A percentile compares a stretch with the other conserved stretches of the same genome.
Conservation (phyloP, 75 land plant species). For the Ceratopteris richardii region DNA sequence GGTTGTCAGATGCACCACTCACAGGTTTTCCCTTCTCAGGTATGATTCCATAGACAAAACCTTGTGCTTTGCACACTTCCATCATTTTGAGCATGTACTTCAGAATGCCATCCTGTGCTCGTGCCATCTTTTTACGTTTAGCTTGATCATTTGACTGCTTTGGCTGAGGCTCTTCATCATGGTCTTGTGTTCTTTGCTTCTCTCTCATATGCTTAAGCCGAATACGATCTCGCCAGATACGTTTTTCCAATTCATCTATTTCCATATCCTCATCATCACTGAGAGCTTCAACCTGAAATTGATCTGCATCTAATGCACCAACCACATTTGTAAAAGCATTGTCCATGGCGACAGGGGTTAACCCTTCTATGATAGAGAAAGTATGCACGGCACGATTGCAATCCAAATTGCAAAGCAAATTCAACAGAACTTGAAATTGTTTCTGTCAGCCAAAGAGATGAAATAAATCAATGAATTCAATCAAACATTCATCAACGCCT, state of each 20-base stretch:
- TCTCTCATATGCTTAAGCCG: constrained; percentile 32
- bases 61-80: constrained; percentile 89
- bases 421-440: too few species aligned
- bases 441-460: too few species aligned
- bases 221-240: constrained; percentile 36
- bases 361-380: too few species aligned
- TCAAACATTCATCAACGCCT: too few species aligned
- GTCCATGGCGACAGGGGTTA: too few species aligned
- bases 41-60: constrained; percentile 85
- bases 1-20: constrained; percentile 80
- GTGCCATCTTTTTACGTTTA: constrained; percentile 59
- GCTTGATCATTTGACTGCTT: constrained; percentile 50
- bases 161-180: constrained; percentile 10
- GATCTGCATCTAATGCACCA: too few species aligned
- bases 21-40: constrained; percentile 92
- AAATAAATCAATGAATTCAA: too few species aligned
- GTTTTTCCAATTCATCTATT: constrained; percentile 34
- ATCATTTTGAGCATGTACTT: constrained; percentile 77
- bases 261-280: constrained; percentile 41
- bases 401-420: too few species aligned
- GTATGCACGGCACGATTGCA: too few species aligned
- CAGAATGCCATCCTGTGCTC: constrained; percentile 63
- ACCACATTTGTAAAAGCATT: too few species aligned
- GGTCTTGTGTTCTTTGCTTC: constrained; percentile 17
- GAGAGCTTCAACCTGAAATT: too few species aligned